Evolutionary conservation across 2,329 filamentous ascomycete species (phyloP), one percentile per base, ranked within the genome.

Genomic region (Aureobasidium lini): DNA sequence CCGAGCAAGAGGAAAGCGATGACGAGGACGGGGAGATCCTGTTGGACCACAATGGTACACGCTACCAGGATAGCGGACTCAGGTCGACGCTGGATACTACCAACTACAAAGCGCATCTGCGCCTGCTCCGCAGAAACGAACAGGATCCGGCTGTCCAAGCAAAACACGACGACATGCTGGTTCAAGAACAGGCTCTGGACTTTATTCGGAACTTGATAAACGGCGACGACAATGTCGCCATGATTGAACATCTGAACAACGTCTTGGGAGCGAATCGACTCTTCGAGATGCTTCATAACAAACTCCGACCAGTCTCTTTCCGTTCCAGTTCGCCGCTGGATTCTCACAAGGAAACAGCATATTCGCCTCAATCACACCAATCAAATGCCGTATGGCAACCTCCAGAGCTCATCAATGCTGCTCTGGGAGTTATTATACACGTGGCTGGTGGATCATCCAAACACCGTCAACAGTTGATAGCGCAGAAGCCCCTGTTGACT

Each of bases 111-210:
- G 39, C 56, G 11, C 56, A 46, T 6, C 50, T 64, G 4, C 61
- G 62, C 29, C 42, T 59, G 34, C 53, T 63, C 23, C 66, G 66
- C 34, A 66, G 70, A 32, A 64, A 66, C 13, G 89, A 94, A 68
- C 75, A 86, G 47, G 87, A 88, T 62, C 82, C 85, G 23, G 78
- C 80, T 28, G 81, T 85, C 32, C 86, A 86, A 68, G 84, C 86
- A 16, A 83, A 87, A 56, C 85, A 85, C 64, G 88, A 96, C 64
- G 89, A 95, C 64, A 79, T 92, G 39, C 86, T 86, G 2, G 88
- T 96, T 31, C 93, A 97, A 73, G 90, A 96, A 70, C 92, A 97
- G 73, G 89, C 87, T 0, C 82, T 97, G 16, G 88, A 95, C 66
- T 87, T 97, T 66, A 84, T 99, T 63, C 84, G 93, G 58, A 99